Base-by-base conservation (phyloP, 208 protist species). In the Crithidia brevicula region DNA sequence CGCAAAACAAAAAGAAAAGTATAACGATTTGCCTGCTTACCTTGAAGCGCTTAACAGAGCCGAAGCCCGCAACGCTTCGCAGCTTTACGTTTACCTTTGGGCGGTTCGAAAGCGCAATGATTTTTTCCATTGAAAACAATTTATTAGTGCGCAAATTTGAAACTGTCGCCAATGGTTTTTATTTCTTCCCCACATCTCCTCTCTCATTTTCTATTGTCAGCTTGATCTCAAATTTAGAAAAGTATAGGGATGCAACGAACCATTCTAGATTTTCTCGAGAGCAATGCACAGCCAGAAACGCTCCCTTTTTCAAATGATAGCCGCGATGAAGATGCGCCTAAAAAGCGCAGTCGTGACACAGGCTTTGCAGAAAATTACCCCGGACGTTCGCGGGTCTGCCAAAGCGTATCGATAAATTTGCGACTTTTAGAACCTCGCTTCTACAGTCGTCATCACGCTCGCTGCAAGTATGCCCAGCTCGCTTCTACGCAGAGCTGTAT, bases 211-310 rank as follows among this genome's bases (percentile, higher is more conserved):
- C 27, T 50, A 2, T 9, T 18, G 2, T 7, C 56, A 22, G n/a
- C 3, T 3, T 2, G 4, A n/a, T 2, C 18, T n/a, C n/a, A n/a
- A n/a, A n/a, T n/a, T n/a, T n/a, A 47, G 8, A 47, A 47, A 47
- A 47, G 22, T 52, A 50, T 11, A 1, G 38, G 8, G 25, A 58
- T 70, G 40, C 54, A 51, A n/a, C 50, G 36, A 7, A 49, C 31
- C 7, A 20, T 58, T 3, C 38, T 50, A 22, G 40, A 68, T n/a
- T 57, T 56, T 33, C 33, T 57, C n/a, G 15, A 15, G 9, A 16
- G 56, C 22, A 36, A 11, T 27, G 8, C 2, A n/a, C 6, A 50
- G 23, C 27, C 2, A 11, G 5, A 50, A 38, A 38, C 53, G 31
- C 53, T 60, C 30, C 36, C 53, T 5, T 31, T 60, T 31, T n/a